Conservation (phyloP, 169 alveolate genomes). For the Plasmodium reichenowi region DNA sequence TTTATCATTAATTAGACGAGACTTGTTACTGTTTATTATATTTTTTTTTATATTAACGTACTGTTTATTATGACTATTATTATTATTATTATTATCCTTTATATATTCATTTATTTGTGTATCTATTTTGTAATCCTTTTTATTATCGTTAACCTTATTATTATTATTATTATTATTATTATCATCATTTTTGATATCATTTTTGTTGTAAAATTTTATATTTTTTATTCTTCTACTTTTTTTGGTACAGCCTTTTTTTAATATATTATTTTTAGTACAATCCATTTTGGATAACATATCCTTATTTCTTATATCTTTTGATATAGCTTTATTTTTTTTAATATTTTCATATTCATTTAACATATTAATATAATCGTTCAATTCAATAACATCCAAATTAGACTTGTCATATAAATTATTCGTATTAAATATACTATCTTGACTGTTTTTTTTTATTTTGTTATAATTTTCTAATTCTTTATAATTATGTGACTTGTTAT, state of each 20-base stretch:
- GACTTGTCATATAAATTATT: constrained; percentile 9
- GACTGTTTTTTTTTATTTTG: not conserved
- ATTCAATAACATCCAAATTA: constrained; percentile 8
- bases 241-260: not conserved
- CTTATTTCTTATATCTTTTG: too few species aligned
- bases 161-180: not conserved
- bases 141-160: not conserved
- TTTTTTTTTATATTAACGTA: too few species aligned
- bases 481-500: too few species aligned
- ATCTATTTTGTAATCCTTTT: not conserved
- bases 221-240: not conserved
- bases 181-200: not conserved
- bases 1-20: too few species aligned
- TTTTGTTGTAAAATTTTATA: not conserved
- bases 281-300: not conserved
- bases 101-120: constrained; percentile 31
- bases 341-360: constrained; percentile 36
- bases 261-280: too few species aligned
- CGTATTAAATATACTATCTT: constrained; percentile 9
- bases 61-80: too few species aligned
- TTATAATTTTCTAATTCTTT: not conserved
- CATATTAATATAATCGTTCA: constrained; percentile 16
- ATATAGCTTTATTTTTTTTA: not conserved
- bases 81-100: not conserved
- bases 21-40: too few species aligned